phyloP scores from a whole-genome alignment of 441 rosid species.

The Lepidium campestre region DNA sequence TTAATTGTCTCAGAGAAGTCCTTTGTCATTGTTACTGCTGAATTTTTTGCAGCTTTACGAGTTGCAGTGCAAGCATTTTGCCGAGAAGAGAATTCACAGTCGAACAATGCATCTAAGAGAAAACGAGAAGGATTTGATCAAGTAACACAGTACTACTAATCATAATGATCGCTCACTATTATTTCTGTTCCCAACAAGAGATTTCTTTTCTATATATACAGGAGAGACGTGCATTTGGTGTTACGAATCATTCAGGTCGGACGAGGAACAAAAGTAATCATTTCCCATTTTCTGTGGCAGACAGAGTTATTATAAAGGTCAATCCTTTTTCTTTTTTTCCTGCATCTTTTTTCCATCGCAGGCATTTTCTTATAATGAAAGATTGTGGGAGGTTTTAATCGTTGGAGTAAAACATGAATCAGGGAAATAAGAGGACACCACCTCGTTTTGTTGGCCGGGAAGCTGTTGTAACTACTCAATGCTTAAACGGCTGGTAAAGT shows the following conservation, averaged over 20 bases:
- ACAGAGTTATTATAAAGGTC: slow-evolving; percentile 93
- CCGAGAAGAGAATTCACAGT: slow-evolving; percentile 66
- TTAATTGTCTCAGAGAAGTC: background rate
- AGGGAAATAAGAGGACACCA: slow-evolving; percentile 99
- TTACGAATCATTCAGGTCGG: slow-evolving; percentile 39
- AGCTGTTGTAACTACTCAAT: slow-evolving; percentile 94
- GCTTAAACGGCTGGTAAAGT: slow-evolving; percentile 90
- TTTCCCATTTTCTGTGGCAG: slow-evolving; percentile 87
- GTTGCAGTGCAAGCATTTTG: slow-evolving; percentile 85
- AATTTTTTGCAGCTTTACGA: slow-evolving; percentile 50
- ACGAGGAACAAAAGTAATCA: slow-evolving; percentile 73
- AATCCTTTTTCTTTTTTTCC: background rate
- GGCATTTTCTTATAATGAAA: background rate
- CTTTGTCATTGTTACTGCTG: background rate
- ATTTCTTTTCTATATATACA: slow-evolving; percentile 13
- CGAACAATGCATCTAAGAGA: slow-evolving; percentile 61
- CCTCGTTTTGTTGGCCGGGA: slow-evolving; percentile 95
- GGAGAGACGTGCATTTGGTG: slow-evolving; percentile 68
- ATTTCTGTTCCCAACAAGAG: background rate
- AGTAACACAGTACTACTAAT: slow-evolving; percentile 33
- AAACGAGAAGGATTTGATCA: slow-evolving; percentile 86
- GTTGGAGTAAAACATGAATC: slow-evolving; percentile 29
- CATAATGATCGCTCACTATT: background rate
- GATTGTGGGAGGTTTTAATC: background rate
- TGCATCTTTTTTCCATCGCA: slow-evolving; percentile 2